A percentile compares a stretch with the other conserved stretches of the same genome.
These are phyloP conservation scores for Mycena citricolor DNA, from an alignment of 1,284 basidiomycete species.

Conservation along the genomic window DNA sequence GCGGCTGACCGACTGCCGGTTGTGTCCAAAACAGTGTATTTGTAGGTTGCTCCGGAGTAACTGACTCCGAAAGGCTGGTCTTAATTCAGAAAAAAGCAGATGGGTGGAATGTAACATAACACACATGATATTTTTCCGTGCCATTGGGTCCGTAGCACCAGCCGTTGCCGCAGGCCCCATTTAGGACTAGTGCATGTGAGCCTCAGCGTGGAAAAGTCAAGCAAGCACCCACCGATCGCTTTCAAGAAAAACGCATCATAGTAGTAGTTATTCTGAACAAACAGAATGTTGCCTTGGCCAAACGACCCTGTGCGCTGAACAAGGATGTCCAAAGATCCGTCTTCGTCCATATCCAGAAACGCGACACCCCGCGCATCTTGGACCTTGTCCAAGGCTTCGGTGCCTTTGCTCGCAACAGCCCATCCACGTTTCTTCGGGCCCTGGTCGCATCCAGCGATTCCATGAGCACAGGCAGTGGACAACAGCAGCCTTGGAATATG, in stretches of 20 bases:
- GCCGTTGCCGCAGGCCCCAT: constrained; percentile 86
- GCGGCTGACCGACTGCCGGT: constrained; percentile 89
- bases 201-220: background rate
- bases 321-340: constrained; percentile 92
- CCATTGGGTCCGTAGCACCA: constrained; percentile 68
- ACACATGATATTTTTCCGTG: constrained; percentile 69
- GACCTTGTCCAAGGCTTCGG: constrained; percentile 63
- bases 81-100: constrained; percentile 14
- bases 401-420: constrained; percentile 58
- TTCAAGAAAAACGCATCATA: constrained; percentile 99
- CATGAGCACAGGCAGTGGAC: constrained; percentile 68
- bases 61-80: constrained; percentile 87
- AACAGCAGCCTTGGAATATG: constrained; percentile 69
- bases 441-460: constrained; percentile 60
- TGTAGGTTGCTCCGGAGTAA: constrained; percentile 94
- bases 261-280: constrained; percentile 97
- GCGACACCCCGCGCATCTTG: constrained; percentile 79
- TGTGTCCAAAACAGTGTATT: constrained; percentile 96
- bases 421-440: constrained; percentile 53
- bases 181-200: constrained; percentile 62
- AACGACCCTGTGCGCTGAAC: constrained; percentile 80
- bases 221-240: constrained; percentile 68
- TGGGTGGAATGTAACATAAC: constrained; percentile 27
- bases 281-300: constrained; percentile 64
- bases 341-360: constrained; percentile 95